These are phyloP conservation scores for Candida cerambycidarum DNA, from an alignment of 805 yeast genomes.

Conservation along the genomic window DNA sequence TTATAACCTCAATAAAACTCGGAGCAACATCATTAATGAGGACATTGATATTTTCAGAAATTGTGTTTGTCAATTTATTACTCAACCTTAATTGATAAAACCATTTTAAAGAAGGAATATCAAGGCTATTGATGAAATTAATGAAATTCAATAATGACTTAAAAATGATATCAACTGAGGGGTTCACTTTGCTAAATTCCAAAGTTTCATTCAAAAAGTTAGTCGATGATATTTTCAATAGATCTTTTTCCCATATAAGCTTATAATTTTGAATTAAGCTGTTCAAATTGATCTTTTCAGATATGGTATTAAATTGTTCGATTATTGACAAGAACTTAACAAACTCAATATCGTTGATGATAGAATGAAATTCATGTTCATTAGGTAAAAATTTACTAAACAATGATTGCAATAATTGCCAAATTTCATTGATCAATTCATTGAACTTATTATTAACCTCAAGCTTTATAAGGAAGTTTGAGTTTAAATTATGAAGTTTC, in stretches of 20 bases:
- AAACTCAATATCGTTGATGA: constrained; percentile 12
- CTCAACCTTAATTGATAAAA: constrained; percentile 26
- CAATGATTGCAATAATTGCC: constrained; percentile 17
- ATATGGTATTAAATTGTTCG: constrained; percentile 9
- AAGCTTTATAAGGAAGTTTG: constrained; percentile 14
- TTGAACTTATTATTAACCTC: constrained; percentile 14
- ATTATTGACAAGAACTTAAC: constrained; percentile 11
- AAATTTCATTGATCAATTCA: constrained; percentile 11
- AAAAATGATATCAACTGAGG: constrained; percentile 14
- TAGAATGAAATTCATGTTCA: constrained; percentile 13
- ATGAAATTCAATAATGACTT: constrained; percentile 27
- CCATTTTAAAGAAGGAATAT: constrained; percentile 22
- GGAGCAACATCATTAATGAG: constrained; percentile 17
- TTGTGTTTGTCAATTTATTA: constrained; percentile 24
- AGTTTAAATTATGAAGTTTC: constrained; percentile 16
- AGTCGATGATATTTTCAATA: constrained; percentile 3
- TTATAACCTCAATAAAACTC: constrained; percentile 16
- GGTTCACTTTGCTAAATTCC: background rate
- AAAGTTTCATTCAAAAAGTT: background rate
- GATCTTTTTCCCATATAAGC: constrained; percentile 12
- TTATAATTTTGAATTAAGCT: constrained; percentile 14
- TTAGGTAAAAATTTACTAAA: constrained; percentile 22
- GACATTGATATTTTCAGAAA: constrained; percentile 30
- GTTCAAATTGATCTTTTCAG: constrained; percentile 11
- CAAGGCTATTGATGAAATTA: constrained; percentile 27